Conservation (phyloP, 805 yeast genomes). For the Cyberlindnera xylosilytica region DNA sequence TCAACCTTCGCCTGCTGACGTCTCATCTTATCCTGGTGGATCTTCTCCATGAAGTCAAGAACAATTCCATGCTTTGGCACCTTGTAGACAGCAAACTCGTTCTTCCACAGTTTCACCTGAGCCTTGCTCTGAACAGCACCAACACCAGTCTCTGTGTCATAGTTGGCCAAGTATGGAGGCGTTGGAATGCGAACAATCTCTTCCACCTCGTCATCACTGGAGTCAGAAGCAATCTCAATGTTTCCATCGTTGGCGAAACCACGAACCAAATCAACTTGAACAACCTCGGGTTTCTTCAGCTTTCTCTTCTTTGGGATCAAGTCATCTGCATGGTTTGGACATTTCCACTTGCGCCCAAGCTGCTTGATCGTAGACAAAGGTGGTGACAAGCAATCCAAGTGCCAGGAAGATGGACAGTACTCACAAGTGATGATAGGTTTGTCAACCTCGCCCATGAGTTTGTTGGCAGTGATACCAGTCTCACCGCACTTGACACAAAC, state of each 20-base stretch:
- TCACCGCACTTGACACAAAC: conserved; percentile 75
- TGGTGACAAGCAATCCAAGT: conserved; percentile 78
- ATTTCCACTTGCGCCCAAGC: conserved; percentile 81
- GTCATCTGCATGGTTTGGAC: conserved; percentile 71
- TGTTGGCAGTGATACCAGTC: conserved; percentile 51
- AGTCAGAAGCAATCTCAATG: conserved; percentile 42
- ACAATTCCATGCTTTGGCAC: conserved; percentile 67
- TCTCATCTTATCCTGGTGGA: conserved; percentile 31
- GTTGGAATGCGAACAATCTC: conserved; percentile 30
- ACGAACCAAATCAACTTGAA: conserved; percentile 53
- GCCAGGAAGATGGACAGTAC: conserved; percentile 82
- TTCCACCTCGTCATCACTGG: conserved; percentile 6
- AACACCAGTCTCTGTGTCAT: conserved; percentile 34
- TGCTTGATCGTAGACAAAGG: conserved; percentile 73
- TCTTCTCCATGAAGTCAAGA: conserved; percentile 62
- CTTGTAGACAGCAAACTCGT: conserved; percentile 51
- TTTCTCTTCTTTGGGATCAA: conserved; percentile 38
- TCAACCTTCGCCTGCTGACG: conserved; percentile 32
- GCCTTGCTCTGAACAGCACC: conserved; percentile 30
- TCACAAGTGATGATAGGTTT: conserved; percentile 71
- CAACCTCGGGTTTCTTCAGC: conserved; percentile 46
- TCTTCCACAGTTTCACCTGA: conserved; percentile 25
- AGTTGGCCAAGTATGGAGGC: conserved; percentile 35
- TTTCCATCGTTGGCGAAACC: conserved; percentile 54
- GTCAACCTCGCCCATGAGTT: conserved; percentile 39